A percentile compares a stretch with the other conserved stretches of the same genome.
These are phyloP conservation scores for Nymphaea colorata DNA, from an alignment of 164 flowering plant genomes.

Conservation along the genomic window DNA sequence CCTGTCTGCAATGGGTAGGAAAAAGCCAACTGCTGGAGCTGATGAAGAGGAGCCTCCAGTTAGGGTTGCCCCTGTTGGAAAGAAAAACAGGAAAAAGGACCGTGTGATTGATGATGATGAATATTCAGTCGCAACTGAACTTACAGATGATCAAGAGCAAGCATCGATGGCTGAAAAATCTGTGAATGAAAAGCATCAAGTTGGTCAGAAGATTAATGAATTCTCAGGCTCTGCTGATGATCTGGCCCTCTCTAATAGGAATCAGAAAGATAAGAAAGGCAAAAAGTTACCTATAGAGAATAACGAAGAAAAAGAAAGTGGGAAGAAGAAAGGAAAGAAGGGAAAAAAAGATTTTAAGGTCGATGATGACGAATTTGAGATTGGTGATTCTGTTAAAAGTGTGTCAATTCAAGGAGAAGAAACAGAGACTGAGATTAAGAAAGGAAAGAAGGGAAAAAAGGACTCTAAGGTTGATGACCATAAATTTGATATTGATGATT, in stretches of 20 bases:
- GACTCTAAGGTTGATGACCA: constrained; percentile 9
- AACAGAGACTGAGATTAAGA: constrained; percentile 12
- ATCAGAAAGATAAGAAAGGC: background rate
- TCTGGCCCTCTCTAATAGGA: background rate
- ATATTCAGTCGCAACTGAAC: constrained; percentile 51
- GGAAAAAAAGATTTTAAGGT: constrained; percentile 14
- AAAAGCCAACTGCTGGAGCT: constrained; percentile 44
- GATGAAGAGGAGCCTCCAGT: constrained; percentile 24
- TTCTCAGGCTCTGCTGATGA: background rate
- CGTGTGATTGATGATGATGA: constrained; percentile 62
- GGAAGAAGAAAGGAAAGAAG: constrained; percentile 57
- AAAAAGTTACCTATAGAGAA: background rate
- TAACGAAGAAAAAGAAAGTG: constrained; percentile 1
- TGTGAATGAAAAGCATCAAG: background rate
- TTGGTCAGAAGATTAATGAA: background rate
- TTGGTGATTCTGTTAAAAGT: background rate
- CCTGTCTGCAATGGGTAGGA: constrained; percentile 40
- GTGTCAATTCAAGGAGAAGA: background rate
- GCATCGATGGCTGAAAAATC: background rate
- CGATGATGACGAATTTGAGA: constrained; percentile 1
- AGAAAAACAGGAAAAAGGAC: constrained; percentile 59
- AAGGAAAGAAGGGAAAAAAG: constrained; percentile 36
- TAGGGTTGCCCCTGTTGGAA: constrained; percentile 11
- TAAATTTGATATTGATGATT: background rate
- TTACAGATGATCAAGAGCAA: constrained; percentile 29